Evolutionary conservation across 306 rosid genomes (phyloP), one percentile per base, ranked within the genome.

Genomic region (Prunus mira): DNA sequence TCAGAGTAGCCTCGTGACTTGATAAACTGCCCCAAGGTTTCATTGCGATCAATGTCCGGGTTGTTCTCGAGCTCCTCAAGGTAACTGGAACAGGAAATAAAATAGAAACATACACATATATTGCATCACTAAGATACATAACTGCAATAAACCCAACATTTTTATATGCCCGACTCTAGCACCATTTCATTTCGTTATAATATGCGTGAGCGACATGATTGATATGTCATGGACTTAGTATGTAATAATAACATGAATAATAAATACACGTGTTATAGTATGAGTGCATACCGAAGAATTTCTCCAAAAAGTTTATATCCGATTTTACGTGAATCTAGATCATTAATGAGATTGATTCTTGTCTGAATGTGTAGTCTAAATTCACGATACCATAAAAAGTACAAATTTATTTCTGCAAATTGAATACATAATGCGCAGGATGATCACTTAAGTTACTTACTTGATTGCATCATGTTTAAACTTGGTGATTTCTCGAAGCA

Each of bases 1-100:
- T 93, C 88, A 0, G 98, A 93, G 84, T 91, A 93, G 78, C 87
- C 93, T 63, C 86, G 84, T 12, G 96, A 88, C 41, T 82, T 75
- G 81, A 91, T 50, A 62, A 91, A 93, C 75, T 93, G 82, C 56
- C 89, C 97, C 76, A 93, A 78, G 22, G 91, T 81, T 65, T 93
- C 96, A 60, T 83, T 87, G 71, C 96, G 91, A 69, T 88, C 93
- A 46, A 91, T 87, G 45, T 87, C 93, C 0, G 87, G 94, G 78
- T 91, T 90, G 20, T 74, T 91, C 79, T 91, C 98, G 73, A 84
- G 84, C 82, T 67, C 57, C 65, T 87, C 97, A 82, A 93, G 89
- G 76, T 93, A 93, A 76, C 98, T 91, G 88, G 78, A 76, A 55
- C 67, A 46, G 8, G 55, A 52, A 12, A 81, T 56, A 52, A 32